A percentile compares a stretch with the other conserved stretches of the same genome.
phyloP scores from a whole-genome alignment of 2,329 filamentous ascomycete genomes.

The Chrysosporium keratinophilum region DNA sequence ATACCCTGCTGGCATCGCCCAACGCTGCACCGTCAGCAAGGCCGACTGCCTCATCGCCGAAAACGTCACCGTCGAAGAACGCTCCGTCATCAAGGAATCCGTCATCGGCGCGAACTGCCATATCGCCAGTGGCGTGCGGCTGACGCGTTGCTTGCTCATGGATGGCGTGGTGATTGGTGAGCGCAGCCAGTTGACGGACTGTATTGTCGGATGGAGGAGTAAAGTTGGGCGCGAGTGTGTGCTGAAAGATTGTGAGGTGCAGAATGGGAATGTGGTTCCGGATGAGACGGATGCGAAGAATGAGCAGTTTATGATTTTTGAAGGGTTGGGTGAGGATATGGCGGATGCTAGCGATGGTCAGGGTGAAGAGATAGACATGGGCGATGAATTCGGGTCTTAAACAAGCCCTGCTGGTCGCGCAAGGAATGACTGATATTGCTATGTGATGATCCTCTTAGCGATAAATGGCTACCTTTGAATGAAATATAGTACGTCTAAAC shows the following conservation, averaged over 20 bases:
- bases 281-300: conserved; percentile 60
- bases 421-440: no score
- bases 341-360: conserved; percentile 26
- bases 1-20: conserved; percentile 70
- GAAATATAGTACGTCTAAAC: no score
- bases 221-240: conserved; percentile 71
- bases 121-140: conserved; percentile 72
- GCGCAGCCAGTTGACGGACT: conserved; percentile 74
- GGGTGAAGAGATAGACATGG: conserved; percentile 19
- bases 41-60: conserved; percentile 74
- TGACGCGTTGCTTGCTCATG: conserved; percentile 86
- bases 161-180: conserved; percentile 79
- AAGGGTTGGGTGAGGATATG: conserved; percentile 34
- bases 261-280: conserved; percentile 71
- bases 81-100: conserved; percentile 81
- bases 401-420: not conserved
- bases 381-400: conserved; percentile 12
- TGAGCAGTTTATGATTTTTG: conserved; percentile 51
- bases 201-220: conserved; percentile 70
- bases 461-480: no score
- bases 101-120: conserved; percentile 81
- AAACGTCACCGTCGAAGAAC: conserved; percentile 81
- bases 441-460: no score
- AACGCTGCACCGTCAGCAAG: conserved; percentile 69
- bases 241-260: conserved; percentile 84